Percentiles rank a stretch among this genome's conserved stretches.
phyloP scores from a whole-genome alignment of 2,329 filamentous ascomycete genomes.

The Bipolaris victoriae region DNA sequence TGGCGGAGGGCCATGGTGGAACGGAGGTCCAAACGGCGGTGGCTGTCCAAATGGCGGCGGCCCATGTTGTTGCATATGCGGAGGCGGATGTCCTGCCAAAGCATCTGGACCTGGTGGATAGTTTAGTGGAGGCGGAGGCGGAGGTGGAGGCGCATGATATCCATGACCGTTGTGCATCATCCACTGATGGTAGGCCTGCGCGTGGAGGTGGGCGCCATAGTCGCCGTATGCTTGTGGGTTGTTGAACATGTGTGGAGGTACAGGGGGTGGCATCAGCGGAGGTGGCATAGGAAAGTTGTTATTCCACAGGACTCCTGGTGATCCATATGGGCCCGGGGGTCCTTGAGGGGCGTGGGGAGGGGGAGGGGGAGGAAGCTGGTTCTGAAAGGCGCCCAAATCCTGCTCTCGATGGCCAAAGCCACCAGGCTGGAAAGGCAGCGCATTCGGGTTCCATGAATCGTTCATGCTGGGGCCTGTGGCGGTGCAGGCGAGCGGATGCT shows the following conservation, averaged over 20 bases:
- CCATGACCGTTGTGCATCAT: constrained; percentile 20
- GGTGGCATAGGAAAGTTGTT: constrained; percentile 8
- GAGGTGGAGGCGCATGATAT: constrained; percentile 18
- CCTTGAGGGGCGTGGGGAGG: constrained; percentile 12
- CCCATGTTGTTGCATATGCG: constrained; percentile 12
- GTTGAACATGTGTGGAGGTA: constrained; percentile 16
- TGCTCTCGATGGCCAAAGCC: constrained; percentile 17
- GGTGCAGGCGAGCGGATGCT: constrained; percentile 11
- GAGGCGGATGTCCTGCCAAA: constrained; percentile 5
- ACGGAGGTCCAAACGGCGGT: constrained; percentile 11
- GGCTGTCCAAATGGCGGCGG: constrained; percentile 10
- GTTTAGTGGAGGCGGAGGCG: neutral
- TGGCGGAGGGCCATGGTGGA: constrained; percentile 4
- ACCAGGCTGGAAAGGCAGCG: constrained; percentile 28
- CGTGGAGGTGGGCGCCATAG: constrained; percentile 22
- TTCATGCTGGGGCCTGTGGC: constrained; percentile 28
- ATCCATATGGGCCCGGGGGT: constrained; percentile 12
- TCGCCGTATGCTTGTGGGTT: constrained; percentile 17
- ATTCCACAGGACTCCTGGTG: constrained; percentile 17
- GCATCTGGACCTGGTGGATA: constrained; percentile 7
- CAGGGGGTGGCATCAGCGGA: constrained; percentile 15
- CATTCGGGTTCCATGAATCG: constrained; percentile 28
- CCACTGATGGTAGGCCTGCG: constrained; percentile 31
- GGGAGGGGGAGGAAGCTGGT: constrained; percentile 16
- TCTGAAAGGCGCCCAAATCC: constrained; percentile 17